Conservation (phyloP, 495 filamentous ascomycete species). For the Podospora sp. region DNA sequence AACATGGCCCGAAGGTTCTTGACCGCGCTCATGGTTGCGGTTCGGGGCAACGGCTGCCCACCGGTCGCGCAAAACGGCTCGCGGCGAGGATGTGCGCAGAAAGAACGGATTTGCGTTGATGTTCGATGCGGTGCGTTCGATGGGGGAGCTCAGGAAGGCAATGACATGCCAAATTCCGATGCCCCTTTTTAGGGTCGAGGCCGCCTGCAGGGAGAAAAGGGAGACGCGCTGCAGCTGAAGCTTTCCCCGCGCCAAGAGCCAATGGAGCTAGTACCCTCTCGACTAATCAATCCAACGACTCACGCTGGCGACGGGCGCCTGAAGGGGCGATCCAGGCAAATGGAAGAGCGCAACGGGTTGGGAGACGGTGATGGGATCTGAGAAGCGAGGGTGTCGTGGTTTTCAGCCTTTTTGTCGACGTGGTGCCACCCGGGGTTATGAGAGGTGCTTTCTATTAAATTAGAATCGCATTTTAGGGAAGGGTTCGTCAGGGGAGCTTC, state of each 20-base stretch:
- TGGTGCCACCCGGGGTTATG: slow-evolving; percentile 34
- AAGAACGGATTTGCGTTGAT: background rate
- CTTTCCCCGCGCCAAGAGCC: slow-evolving; percentile 31
- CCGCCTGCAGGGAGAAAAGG: slow-evolving; percentile 20
- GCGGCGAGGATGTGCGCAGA: background rate
- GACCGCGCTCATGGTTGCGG: slow-evolving; percentile 51
- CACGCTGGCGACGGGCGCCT: background rate
- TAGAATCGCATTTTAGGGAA: slow-evolving; percentile 32
- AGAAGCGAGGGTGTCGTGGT: slow-evolving; percentile 15
- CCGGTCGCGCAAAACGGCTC: background rate
- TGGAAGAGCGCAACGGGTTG: background rate
- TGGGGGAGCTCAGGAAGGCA: slow-evolving; percentile 3
- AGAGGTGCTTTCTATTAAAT: slow-evolving; percentile 33
- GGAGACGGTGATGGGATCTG: background rate
- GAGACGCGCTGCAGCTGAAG: slow-evolving; percentile 16
- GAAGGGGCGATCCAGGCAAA: slow-evolving; percentile 11
- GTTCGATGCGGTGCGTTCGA: slow-evolving; percentile 1
- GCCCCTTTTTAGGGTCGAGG: slow-evolving; percentile 17
- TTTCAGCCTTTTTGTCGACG: background rate
- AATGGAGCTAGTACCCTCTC: slow-evolving; percentile 15
- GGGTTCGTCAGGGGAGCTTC: slow-evolving; percentile 28
- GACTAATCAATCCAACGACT: background rate
- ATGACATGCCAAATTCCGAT: slow-evolving; percentile 18
- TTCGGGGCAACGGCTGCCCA: background rate
- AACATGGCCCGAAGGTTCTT: slow-evolving; percentile 85